Evolutionary conservation across 2,329 filamentous ascomycete species (phyloP), one percentile per base, ranked within the genome.

Genomic region (Coniochaeta ligniaria): DNA sequence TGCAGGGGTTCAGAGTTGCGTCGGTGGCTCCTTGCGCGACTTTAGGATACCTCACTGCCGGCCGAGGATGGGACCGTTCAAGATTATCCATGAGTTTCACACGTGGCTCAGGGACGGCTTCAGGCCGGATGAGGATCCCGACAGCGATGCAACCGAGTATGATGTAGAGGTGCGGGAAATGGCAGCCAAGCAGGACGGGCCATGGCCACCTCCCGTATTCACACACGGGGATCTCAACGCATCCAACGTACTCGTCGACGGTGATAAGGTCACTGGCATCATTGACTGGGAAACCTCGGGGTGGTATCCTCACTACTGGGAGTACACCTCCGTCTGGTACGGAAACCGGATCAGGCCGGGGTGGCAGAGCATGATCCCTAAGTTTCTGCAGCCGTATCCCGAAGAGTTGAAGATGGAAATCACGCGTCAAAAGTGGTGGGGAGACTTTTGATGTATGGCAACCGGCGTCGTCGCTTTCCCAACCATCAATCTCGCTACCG

Each of bases 181-280:
- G 69, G 67, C 70, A 1, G 63, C 52, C 4, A 66, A 65, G 60
- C 76, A 79, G 56, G 71, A 78, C 60, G 63, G 68, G 2, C 66
- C 67, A 11, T 75, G 70, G 69, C 66, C 67, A n/a, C 58, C 63
- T 17, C 73, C 74, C 2, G 72, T 75, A 7, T 79, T 83, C 64
- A 79, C 78, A 16, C 79, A 82, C 67, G 74, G 72, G 9, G 78
- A 81, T 62, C 65, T 82, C 8, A 75, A 73, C 62, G 72, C 71
- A 24, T 65, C 66, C 24, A 81, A 82, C 62, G 76, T 82, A 52
- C 62, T 81, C 11, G 66, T 74, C 50, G 67, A 67, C 7, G 74
- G 70, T 6, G 73, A 77, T 59, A 66, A 73, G 6, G 66, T 84
- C 33, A 72, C 75, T 43, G 78, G 76, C 8, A 78, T 83, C 14